Evolutionary conservation across 306 rosid genomes (phyloP).

Genomic region (Mimosa bimucronata): DNA sequence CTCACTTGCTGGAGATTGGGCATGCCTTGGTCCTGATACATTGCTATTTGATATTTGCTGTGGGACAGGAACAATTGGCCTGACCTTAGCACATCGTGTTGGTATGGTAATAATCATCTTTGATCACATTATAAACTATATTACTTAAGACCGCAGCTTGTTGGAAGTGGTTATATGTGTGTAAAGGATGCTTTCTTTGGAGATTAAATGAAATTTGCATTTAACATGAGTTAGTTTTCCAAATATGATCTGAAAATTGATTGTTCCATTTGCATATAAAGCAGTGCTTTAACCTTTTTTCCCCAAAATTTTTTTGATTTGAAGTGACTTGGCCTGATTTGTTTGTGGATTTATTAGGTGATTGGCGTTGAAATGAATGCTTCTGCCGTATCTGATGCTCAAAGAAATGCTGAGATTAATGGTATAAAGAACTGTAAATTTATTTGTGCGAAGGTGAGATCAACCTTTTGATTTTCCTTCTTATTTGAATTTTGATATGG

Average conservation of each 20-base stretch:
- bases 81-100: conserved; percentile 94
- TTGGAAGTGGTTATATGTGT: conserved; percentile 26
- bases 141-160: background rate
- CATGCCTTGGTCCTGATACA: conserved; percentile 85
- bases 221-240: background rate
- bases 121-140: conserved; percentile 14
- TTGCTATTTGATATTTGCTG: conserved; percentile 94
- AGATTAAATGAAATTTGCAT: conserved; percentile 18
- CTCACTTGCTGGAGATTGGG: conserved; percentile 99
- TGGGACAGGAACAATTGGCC: conserved; percentile 97
- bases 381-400: conserved; percentile 89
- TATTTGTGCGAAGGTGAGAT: conserved; percentile 86
- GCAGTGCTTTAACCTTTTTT: background rate
- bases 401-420: conserved; percentile 88
- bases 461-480: conserved; percentile 4
- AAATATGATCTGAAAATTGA: conserved; percentile 1
- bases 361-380: conserved; percentile 97
- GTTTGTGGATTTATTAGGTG: conserved; percentile 58
- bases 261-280: background rate
- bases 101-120: conserved; percentile 84
- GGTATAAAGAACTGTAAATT: conserved; percentile 85
- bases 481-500: conserved; percentile 31
- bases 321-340: conserved; percentile 32
- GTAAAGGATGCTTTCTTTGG: conserved; percentile 21
- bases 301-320: background rate